A percentile compares a stretch with the other conserved stretches of the same genome.
Conservation (phyloP, 306 rosid genomes). For the Inga laurina region DNA sequence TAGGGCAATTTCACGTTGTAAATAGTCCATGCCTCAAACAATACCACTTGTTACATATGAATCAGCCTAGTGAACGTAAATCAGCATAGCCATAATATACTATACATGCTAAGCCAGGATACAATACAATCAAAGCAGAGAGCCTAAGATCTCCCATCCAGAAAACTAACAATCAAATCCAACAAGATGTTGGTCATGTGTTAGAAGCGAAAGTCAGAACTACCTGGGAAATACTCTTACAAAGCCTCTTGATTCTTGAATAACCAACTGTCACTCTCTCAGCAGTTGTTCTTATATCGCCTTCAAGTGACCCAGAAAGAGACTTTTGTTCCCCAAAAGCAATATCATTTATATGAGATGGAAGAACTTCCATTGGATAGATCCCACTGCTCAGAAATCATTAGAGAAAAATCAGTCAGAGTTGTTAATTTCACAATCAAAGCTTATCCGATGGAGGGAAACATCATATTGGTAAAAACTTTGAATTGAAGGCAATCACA, state of each 20-base stretch:
- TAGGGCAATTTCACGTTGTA: background rate
- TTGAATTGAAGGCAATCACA: background rate
- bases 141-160: background rate
- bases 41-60: background rate
- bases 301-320: conserved; percentile 42
- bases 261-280: conserved; percentile 53
- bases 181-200: conserved; percentile 21
- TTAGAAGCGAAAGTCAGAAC: conserved; percentile 38
- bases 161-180: background rate
- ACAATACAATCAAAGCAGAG: background rate
- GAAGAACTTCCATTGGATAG: conserved; percentile 78
- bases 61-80: background rate
- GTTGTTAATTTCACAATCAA: conserved; percentile 14
- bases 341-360: conserved; percentile 47
- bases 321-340: conserved; percentile 29
- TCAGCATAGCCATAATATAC: background rate
- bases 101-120: background rate
- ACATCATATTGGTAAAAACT: background rate
- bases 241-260: conserved; percentile 67
- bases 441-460: background rate
- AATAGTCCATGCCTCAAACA: background rate
- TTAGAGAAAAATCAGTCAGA: conserved; percentile 30
- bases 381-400: conserved; percentile 67
- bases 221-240: conserved; percentile 55
- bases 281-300: conserved; percentile 50